Conservation (phyloP, 805 yeast genomes). For the Lipomyces mesembrius region DNA sequence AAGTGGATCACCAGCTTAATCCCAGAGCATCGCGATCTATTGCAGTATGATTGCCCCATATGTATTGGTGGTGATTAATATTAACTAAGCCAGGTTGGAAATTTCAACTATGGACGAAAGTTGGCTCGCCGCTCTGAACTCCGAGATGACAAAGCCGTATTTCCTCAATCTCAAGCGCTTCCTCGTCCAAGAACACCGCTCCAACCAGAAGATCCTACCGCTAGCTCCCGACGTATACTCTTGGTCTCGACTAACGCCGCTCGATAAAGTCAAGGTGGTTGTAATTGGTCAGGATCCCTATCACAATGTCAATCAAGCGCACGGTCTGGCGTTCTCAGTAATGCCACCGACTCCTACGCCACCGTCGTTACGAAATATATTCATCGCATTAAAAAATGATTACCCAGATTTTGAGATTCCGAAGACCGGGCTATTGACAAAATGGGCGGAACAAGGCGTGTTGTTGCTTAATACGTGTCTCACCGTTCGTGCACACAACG, state of each 20-base stretch:
- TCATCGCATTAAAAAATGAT: constrained; percentile 68
- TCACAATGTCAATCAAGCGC: constrained; percentile 91
- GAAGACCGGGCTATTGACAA: constrained; percentile 66
- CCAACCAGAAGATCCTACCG: constrained; percentile 70
- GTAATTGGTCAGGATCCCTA: constrained; percentile 97
- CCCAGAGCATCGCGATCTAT: constrained; percentile 55
- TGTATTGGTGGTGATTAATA: background rate
- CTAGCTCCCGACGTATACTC: constrained; percentile 78
- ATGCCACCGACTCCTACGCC: constrained; percentile 84
- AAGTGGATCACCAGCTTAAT: constrained; percentile 57
- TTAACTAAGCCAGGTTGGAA: constrained; percentile 55
- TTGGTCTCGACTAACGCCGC: constrained; percentile 87
- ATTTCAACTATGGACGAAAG: constrained; percentile 69
- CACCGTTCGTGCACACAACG: constrained; percentile 90
- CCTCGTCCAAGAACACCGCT: constrained; percentile 52
- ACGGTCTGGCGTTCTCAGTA: constrained; percentile 94
- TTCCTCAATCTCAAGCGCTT: constrained; percentile 74
- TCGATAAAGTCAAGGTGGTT: constrained; percentile 72
- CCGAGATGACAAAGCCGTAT: constrained; percentile 82
- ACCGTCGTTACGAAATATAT: constrained; percentile 84
- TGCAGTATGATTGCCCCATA: constrained; percentile 46
- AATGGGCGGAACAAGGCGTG: constrained; percentile 90
- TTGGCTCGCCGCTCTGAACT: constrained; percentile 74
- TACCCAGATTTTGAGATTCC: constrained; percentile 76
- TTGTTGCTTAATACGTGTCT: constrained; percentile 82